Conservation (phyloP, 108 stramenopile species). For the Fragilariopsis cylindrus region DNA sequence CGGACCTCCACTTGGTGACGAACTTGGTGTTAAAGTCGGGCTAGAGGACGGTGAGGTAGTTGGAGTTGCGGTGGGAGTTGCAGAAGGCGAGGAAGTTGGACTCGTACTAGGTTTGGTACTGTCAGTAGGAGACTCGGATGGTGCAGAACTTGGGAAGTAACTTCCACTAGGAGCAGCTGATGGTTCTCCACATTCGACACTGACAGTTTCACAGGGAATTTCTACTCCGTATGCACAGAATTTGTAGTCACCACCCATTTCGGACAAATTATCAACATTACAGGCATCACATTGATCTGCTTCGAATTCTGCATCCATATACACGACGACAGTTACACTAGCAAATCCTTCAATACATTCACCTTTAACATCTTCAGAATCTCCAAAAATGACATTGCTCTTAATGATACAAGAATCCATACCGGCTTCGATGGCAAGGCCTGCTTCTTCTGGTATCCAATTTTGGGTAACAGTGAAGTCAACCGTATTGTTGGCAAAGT, state of each 20-base stretch:
- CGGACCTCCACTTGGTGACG: too few relatives aligned
- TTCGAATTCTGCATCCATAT: background rate
- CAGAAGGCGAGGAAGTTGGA: constrained; percentile 7
- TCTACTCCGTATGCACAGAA: background rate
- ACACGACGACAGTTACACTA: background rate
- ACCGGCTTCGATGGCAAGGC: background rate
- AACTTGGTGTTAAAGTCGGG: background rate
- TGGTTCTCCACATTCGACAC: constrained; percentile 6
- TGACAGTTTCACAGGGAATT: background rate
- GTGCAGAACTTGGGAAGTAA: constrained; percentile 9
- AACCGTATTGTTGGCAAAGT: background rate
- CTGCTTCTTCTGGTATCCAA: background rate
- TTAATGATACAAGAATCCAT: background rate
- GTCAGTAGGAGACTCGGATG: constrained; percentile 4
- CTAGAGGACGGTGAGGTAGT: background rate
- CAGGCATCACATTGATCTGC: constrained; percentile 7
- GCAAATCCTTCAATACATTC: background rate
- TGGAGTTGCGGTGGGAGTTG: constrained; percentile 6
- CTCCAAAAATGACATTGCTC: background rate
- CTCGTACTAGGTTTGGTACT: constrained; percentile 9
- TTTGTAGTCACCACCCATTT: background rate
- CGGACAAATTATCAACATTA: background rate
- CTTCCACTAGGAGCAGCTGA: constrained; percentile 14
- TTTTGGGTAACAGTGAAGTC: background rate
- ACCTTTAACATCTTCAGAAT: background rate